Evolutionary conservation across 2,329 filamentous ascomycete genomes (phyloP), one percentile per base, ranked within the genome.

Genomic region (Ilyonectria mors-panacis): DNA sequence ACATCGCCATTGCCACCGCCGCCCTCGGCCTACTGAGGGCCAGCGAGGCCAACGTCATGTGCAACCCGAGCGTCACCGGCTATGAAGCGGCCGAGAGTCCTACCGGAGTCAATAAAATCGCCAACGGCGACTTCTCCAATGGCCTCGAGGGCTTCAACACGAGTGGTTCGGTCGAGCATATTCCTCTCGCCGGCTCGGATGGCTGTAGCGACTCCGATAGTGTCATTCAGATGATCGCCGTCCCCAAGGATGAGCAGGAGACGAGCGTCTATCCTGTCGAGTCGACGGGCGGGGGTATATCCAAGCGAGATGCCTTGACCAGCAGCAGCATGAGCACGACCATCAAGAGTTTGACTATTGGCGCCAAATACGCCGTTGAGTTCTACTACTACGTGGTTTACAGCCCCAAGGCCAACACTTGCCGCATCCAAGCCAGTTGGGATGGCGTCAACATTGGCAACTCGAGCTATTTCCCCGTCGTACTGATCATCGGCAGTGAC

Each of bases 11-110:
- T 26, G 53, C 60, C 54, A 35, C 58, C 60, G 60, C 60, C 45
- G 60, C 60, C 39, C 60, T 63, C 35, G 54, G 53, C 59, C 15
- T 47, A 13, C 39, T 62, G 35, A 51, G 59, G 45, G 39, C 39
- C 28, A 37, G 59, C 8, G 59, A 55, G 10, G 59, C 59, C 39
- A 7, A 6, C 15, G 7, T 17, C 26, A 33, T 51, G 4, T 33
- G 26, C 7, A 30, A 51, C 47, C 26, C 17, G 2, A 15, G 21
- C 23, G 19, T 23, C 23, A 15, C 6, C 2, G 44, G 12, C 12
- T 23, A 23, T 13, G 47, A 51, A 15, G 6, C 39, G 13, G 26
- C 26, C 39, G 15, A 42, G 13, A 39, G 2, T 12, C 15, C 15
- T 4, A 19, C 39, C 15, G 7, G 5, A 6, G 5, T 17, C 15